Percentiles rank a stretch among this genome's conserved stretches.
phyloP scores from a whole-genome alignment of 177 flowering plant species.

The Vitis hybrid region DNA sequence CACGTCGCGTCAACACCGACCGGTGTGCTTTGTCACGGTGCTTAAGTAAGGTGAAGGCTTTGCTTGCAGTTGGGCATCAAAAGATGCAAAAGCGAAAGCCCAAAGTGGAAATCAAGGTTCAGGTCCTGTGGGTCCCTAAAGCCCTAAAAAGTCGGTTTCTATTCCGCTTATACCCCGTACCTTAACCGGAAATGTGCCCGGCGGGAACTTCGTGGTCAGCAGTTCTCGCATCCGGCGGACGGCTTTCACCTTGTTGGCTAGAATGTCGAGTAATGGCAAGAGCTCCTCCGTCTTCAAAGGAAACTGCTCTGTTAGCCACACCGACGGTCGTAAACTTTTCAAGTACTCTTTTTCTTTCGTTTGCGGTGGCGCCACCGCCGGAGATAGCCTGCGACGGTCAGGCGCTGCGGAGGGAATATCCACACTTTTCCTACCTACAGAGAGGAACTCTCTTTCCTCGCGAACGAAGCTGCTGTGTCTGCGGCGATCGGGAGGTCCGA shows the following conservation, averaged over 20 bases:
- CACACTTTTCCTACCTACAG: conserved; percentile 66
- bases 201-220: conserved; percentile 88
- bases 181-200: conserved; percentile 94
- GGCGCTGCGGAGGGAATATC: conserved; percentile 33
- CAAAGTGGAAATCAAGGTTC: neutral
- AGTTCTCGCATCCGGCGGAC: conserved; percentile 80
- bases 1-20: conserved; percentile 11
- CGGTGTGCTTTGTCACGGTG: conserved; percentile 7
- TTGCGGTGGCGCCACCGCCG: conserved; percentile 32
- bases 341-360: conserved; percentile 80
- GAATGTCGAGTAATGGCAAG: conserved; percentile 86
- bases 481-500: conserved; percentile 34
- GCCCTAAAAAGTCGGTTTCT: neutral
- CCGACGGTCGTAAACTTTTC: conserved; percentile 69
- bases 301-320: conserved; percentile 94
- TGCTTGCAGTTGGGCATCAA: conserved; percentile 15
- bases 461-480: conserved; percentile 85
- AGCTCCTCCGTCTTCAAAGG: conserved; percentile 90
- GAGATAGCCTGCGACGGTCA: conserved; percentile 18
- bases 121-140: conserved; percentile 9
- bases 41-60: too few species aligned
- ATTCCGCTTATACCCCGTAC: conserved; percentile 31
- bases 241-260: conserved; percentile 91
- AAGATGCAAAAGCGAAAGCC: conserved; percentile 22
- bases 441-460: conserved; percentile 57